Evolutionary conservation across 257 asterid genomes (phyloP).

Genomic region (Nicotiana undulata): DNA sequence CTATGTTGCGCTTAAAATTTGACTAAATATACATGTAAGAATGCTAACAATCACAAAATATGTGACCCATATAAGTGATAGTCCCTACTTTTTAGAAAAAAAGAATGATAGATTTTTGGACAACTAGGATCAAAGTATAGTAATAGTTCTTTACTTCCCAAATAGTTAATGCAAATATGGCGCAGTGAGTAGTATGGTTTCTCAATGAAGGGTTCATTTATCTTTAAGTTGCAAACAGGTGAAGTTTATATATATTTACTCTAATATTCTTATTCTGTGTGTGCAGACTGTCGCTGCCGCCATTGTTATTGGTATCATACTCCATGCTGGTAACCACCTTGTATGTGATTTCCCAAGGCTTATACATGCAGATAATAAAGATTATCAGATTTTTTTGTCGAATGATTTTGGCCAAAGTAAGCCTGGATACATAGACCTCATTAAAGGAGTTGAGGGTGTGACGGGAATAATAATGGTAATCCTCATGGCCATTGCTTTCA

Average conservation of each 20-base stretch:
- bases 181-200: neutral
- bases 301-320: conserved; percentile 72
- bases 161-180: neutral
- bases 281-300: conserved; percentile 88
- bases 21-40: neutral
- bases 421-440: conserved; percentile 59
- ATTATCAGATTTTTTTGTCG: conserved; percentile 28
- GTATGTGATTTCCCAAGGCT: conserved; percentile 96
- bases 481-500: conserved; percentile 69
- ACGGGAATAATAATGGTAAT: conserved; percentile 81
- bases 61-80: neutral
- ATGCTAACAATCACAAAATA: neutral
- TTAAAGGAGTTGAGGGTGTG: conserved; percentile 67
- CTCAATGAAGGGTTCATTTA: neutral
- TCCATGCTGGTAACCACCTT: conserved; percentile 95
- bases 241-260: neutral
- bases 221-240: neutral
- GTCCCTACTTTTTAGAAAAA: neutral
- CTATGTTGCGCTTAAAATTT: neutral
- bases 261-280: conserved; percentile 1
- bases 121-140: neutral
- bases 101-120: neutral
- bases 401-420: conserved; percentile 46
- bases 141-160: neutral
- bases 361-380: conserved; percentile 25